phyloP scores from a whole-genome alignment of 2,329 filamentous ascomycete species.

The Fusarium decemcellulare region DNA sequence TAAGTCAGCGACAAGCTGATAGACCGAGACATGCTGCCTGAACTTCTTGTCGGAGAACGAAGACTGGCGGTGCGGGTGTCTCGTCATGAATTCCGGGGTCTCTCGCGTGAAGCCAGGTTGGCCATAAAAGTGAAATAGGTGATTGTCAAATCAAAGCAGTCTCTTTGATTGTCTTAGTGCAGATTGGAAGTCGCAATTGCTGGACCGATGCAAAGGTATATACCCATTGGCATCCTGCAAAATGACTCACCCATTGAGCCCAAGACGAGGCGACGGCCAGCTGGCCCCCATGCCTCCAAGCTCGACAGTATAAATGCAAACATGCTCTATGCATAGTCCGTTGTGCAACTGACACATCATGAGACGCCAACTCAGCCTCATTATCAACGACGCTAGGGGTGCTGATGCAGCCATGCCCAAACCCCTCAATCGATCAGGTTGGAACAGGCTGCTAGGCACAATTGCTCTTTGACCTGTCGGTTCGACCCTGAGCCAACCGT shows the following conservation, averaged over 20 bases:
- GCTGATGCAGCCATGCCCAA: slow-evolving; percentile 34
- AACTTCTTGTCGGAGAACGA: slow-evolving; percentile 14
- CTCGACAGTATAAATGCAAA: slow-evolving; percentile 1
- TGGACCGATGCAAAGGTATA: slow-evolving; percentile 15
- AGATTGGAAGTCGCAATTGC: background rate
- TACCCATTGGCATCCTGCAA: slow-evolving; percentile 7
- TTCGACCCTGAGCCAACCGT: slow-evolving; percentile 34
- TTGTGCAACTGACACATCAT: slow-evolving; percentile 1
- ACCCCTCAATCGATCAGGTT: slow-evolving; percentile 18
- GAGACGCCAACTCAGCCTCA: slow-evolving; percentile 1
- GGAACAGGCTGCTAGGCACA: slow-evolving; percentile 17
- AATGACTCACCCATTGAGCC: background rate
- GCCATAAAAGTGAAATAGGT: slow-evolving; percentile 3
- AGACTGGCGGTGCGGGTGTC: slow-evolving; percentile 11
- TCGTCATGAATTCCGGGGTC: slow-evolving; percentile 38
- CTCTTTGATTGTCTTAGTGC: background rate
- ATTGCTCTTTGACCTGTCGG: slow-evolving; percentile 11
- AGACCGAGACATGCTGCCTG: slow-evolving; percentile 27
- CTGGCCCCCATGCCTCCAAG: slow-evolving; percentile 25
- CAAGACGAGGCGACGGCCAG: background rate
- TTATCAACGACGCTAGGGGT: background rate
- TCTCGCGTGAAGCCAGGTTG: slow-evolving; percentile 9
- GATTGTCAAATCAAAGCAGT: slow-evolving; percentile 1
- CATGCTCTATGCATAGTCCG: background rate
- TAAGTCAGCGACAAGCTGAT: slow-evolving; percentile 28